Evolutionary conservation across 2,329 filamentous ascomycete species (phyloP).

Genomic region (Nigrospora oryzae): DNA sequence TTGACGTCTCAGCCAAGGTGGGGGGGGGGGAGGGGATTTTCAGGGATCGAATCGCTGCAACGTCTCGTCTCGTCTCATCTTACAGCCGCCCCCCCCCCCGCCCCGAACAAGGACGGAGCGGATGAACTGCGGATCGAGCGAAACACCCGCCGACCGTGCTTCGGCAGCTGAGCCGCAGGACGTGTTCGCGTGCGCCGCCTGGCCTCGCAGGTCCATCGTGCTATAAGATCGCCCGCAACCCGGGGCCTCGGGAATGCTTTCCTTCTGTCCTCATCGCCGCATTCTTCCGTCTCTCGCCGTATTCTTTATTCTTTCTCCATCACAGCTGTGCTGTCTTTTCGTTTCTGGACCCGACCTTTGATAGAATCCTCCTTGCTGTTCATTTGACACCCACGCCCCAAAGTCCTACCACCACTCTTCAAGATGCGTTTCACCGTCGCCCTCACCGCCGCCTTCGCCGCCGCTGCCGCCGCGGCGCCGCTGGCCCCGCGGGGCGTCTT

Average conservation of each 20-base stretch:
- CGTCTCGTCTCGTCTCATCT: too few relatives aligned
- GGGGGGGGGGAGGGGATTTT: constrained; percentile 26
- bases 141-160: not conserved
- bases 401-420: constrained; percentile 3
- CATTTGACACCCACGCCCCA: not conserved
- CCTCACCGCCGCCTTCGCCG: constrained; percentile 12
- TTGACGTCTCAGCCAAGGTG: constrained; percentile 45
- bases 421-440: constrained; percentile 18
- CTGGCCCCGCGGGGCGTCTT: constrained; percentile 14
- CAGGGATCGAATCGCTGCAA: too few relatives aligned
- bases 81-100: too few relatives aligned
- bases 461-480: not conserved
- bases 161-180: not conserved
- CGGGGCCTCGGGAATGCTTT: too few relatives aligned
- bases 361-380: not conserved
- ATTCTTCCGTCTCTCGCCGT: not conserved
- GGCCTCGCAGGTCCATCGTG: not conserved
- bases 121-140: not conserved
- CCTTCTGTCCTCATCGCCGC: not conserved
- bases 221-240: not conserved
- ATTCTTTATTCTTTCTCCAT: constrained; percentile 2
- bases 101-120: constrained; percentile 21
- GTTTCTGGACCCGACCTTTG: constrained; percentile 6
- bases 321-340: constrained; percentile 20
- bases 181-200: not conserved